Evolutionary conservation across 2,329 filamentous ascomycete genomes (phyloP).

Genomic region (Didymella pinodella): DNA sequence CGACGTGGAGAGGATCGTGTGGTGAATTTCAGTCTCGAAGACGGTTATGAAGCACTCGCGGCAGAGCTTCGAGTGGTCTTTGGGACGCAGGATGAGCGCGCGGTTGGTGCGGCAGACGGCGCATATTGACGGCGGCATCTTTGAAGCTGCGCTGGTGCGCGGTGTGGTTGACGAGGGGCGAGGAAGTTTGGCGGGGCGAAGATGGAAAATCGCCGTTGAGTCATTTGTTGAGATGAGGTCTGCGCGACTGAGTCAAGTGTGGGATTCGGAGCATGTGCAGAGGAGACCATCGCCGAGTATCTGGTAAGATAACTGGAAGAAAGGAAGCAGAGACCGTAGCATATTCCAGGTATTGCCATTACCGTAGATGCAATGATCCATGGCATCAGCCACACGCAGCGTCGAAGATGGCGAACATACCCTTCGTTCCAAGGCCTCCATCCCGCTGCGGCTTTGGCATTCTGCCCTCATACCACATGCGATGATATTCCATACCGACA

Average conservation of each 20-base stretch:
- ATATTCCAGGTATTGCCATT: not conserved
- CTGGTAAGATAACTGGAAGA: not conserved
- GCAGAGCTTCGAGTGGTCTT: constrained; percentile 94
- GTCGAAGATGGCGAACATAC: not conserved
- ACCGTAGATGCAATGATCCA: not conserved
- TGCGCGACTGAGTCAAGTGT: constrained; percentile 3
- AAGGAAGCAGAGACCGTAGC: not conserved
- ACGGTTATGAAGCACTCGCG: constrained; percentile 83
- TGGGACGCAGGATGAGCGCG: constrained; percentile 90
- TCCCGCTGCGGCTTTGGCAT: not conserved
- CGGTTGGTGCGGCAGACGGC: constrained; percentile 77
- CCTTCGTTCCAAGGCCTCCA: constrained; percentile 2
- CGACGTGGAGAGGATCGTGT: constrained; percentile 83
- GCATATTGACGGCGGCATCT: constrained; percentile 81
- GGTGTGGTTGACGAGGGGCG: constrained; percentile 3
- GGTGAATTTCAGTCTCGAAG: constrained; percentile 93
- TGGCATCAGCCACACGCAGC: not conserved
- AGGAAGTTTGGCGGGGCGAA: constrained; percentile 17
- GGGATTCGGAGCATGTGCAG: not conserved
- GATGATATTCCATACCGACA: constrained; percentile 43
- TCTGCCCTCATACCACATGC: constrained; percentile 45
- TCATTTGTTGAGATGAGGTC: constrained; percentile 13
- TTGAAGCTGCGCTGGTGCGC: constrained; percentile 16
- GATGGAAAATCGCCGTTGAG: constrained; percentile 6
- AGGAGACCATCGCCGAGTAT: too few species aligned